Base-by-base conservation (phyloP, 2,329 filamentous ascomycete genomes). In the Zymoseptoria pseudotritici region DNA sequence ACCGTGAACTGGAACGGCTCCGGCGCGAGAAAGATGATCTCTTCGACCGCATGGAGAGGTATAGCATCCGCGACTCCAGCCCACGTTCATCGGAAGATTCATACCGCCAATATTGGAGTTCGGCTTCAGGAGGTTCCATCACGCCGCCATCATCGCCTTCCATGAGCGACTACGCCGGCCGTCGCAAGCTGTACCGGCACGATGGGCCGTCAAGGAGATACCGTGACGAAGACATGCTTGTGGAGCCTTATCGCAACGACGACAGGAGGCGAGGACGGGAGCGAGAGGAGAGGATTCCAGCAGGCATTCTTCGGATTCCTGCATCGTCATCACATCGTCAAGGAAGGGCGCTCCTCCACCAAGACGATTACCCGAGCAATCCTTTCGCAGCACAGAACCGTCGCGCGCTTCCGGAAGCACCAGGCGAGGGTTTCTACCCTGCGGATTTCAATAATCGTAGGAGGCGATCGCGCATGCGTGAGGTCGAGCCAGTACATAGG, bases 71-170 rank as follows among this genome's bases (percentile, higher is more conserved):
- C 29, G 54, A 60, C n/a, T 24, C 22, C 19, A 10, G 20, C 19
- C 24, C 54, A 46, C 36, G 17, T 11, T 60, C 54, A n/a, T 56
- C 58, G 19, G 58, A 56, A 22, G 58, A 54, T n/a, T 57, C 58
- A 21, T 54, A 26, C 54, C 58, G 50, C 54, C 50, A 54, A 7
- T 22, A 26, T 20, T 57, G 54, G 50, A 50, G 53, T 13, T n/a
- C 22, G 4, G 54, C n/a, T 20, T 57, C 58, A 3, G 58, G 50
- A 24, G 58, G 58, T 17, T 59, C 50, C 19, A 54, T 54, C 54
- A 60, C 58, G 22, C 58, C 58, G 31, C 54, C 58, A 7, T 57
- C 54, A 13, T 50, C 54, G 8, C 58, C 58, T 46, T 46, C 36
- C 17, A 17, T 17, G 36, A 46, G 36, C 17, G 36, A 46, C 4